Conservation (phyloP, 1,139 yeast genomes). For the Candida tunisiensis region DNA sequence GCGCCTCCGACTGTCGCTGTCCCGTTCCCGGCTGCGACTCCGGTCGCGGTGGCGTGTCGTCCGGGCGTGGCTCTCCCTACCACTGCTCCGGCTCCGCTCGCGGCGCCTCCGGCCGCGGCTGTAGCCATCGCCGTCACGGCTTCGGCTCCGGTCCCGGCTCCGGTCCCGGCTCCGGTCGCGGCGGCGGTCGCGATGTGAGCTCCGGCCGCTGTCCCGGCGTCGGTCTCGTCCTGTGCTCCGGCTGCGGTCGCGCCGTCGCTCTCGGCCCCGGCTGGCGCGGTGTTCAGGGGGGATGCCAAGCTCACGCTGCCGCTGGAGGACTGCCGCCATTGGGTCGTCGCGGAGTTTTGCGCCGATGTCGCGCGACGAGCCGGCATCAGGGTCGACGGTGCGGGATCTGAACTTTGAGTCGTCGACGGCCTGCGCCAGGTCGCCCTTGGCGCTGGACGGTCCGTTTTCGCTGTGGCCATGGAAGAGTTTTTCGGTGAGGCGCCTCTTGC, state of each 20-base stretch:
- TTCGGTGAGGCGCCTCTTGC: conserved; percentile 30
- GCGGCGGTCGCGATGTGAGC: not conserved
- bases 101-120: conserved; percentile 1
- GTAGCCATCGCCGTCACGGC: conserved; percentile 3
- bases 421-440: conserved; percentile 3
- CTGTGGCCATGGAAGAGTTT: conserved; percentile 2
- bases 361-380: not conserved
- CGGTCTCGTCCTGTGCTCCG: conserved; percentile 1
- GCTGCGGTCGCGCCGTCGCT: conserved; percentile 6
- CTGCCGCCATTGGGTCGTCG: conserved; percentile 41
- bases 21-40: conserved; percentile 6
- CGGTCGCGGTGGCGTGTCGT: too few species aligned
- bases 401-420: conserved; percentile 2
- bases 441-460: conserved; percentile 7
- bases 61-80: too few species aligned
- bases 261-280: too few species aligned
- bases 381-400: conserved; percentile 5
- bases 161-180: conserved; percentile 2
- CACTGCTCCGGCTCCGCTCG: not conserved
- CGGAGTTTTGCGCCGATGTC: conserved; percentile 15
- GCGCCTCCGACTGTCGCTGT: too few species aligned
- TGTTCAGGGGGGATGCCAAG: conserved; percentile 7
- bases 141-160: conserved; percentile 1
- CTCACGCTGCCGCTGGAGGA: conserved; percentile 26
- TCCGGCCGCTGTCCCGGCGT: conserved; percentile 1